Conservation (phyloP, 2,329 filamentous ascomycete species). For the Trichocomaceae sp. region DNA sequence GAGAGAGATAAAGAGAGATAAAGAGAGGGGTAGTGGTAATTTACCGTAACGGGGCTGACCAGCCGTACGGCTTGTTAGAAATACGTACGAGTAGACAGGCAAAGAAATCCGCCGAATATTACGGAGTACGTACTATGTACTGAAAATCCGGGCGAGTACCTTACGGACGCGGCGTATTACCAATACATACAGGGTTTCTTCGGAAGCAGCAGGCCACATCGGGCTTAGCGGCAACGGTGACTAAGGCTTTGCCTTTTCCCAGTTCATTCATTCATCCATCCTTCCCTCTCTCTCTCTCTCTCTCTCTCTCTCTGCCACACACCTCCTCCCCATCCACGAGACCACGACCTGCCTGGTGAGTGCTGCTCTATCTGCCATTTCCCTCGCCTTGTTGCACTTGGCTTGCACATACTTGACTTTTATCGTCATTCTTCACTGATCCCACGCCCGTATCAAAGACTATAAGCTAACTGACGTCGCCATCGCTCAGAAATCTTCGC, state of each 20-base stretch:
- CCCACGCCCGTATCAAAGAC: not conserved
- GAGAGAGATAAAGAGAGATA: not conserved
- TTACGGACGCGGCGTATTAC: not conserved
- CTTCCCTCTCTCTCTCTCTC: conserved; percentile 19
- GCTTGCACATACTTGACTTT: not conserved
- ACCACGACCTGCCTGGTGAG: conserved; percentile 11
- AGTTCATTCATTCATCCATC: conserved; percentile 23
- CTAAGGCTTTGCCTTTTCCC: conserved; percentile 16
- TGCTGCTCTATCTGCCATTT: too few species aligned
- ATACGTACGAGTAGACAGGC: too few species aligned
- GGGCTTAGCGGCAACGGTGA: not conserved
- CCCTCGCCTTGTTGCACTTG: not conserved
- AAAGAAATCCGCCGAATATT: not conserved
- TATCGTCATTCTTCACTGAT: not conserved
- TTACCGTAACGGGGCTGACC: too few species aligned
- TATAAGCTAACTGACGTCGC: not conserved
- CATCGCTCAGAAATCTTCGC: not conserved
- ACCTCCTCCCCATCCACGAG: conserved; percentile 28
- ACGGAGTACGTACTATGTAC: too few species aligned
- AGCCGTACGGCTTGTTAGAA: too few species aligned
- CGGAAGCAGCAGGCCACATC: not conserved
- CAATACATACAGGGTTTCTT: not conserved
- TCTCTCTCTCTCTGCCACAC: conserved; percentile 17
- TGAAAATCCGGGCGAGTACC: not conserved
- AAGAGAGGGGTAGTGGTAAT: not conserved